Percentiles rank a stretch among this genome's conserved stretches.
These are phyloP conservation scores for Geotrichum citri-aurantii DNA, from an alignment of 1,139 yeast genomes.

Conservation along the genomic window DNA sequence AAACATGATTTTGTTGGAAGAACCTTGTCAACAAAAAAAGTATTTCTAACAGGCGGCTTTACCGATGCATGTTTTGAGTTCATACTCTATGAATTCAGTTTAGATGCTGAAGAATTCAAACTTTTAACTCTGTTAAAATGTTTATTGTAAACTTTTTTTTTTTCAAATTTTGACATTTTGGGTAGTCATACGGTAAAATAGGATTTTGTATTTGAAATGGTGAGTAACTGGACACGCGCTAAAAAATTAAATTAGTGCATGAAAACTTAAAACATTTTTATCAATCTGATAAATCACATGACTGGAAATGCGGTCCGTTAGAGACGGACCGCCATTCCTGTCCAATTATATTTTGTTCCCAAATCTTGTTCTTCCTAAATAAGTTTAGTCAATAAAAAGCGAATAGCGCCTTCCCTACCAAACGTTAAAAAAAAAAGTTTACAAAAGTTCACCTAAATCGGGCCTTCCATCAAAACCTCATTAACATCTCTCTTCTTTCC, in stretches of 20 bases:
- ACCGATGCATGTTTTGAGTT: background rate
- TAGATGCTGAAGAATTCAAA: background rate
- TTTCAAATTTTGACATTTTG: background rate
- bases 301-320: constrained; percentile 5
- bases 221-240: too few relatives aligned
- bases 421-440: background rate
- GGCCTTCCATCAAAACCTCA: background rate
- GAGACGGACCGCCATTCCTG: background rate
- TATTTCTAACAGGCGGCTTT: background rate
- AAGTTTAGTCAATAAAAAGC: background rate
- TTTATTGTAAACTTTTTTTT: background rate
- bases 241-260: background rate
- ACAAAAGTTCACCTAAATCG: background rate
- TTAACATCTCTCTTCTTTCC: background rate
- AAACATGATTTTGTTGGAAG: background rate
- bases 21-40: background rate
- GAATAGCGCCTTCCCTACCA: background rate
- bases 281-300: constrained; percentile 1
- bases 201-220: too few relatives aligned
- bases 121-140: background rate
- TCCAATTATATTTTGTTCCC: background rate
- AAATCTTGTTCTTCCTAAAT: background rate
- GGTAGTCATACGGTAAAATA: background rate
- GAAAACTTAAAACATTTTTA: background rate
- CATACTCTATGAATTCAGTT: background rate